Evolutionary conservation across 305 asterid genomes (phyloP).

Genomic region (Fraxinus baroniana): DNA sequence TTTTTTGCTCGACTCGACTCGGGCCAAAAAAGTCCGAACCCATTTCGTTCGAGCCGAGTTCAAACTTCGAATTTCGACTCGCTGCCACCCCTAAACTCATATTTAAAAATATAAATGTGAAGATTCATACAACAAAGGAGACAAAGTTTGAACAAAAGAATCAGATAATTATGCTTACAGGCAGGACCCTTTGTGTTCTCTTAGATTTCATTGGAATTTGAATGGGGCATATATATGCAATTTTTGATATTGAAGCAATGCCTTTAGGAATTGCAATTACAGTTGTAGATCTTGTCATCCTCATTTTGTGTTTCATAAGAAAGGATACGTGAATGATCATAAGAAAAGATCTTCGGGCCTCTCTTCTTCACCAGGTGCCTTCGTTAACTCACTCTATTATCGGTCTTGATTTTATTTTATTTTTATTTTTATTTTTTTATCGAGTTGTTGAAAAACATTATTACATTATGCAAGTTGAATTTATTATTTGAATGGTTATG

Average conservation of each 20-base stretch:
- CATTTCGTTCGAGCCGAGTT: no score
- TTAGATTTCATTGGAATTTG: background rate
- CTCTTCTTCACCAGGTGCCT: slow-evolving; percentile 45
- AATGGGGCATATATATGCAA: slow-evolving; percentile 38
- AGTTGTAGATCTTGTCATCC: slow-evolving; percentile 41
- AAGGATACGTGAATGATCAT: slow-evolving; percentile 24
- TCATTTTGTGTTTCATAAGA: slow-evolving; percentile 40
- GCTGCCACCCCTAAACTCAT: no score
- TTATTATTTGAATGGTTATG: background rate
- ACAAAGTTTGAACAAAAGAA: no score
- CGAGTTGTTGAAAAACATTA: background rate
- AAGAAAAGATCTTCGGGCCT: slow-evolving; percentile 38
- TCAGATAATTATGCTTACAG: no score
- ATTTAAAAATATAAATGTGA: no score
- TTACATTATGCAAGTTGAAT: background rate
- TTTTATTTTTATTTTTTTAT: no score
- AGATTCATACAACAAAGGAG: no score
- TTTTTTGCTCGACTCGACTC: no score
- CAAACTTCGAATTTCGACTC: no score
- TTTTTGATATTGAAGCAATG: slow-evolving; percentile 33
- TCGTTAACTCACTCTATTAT: background rate
- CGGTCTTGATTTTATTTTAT: background rate
- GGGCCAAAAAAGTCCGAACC: no score
- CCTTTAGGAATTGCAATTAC: slow-evolving; percentile 36
- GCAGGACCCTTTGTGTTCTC: background rate